phyloP scores from a whole-genome alignment of 2,329 filamentous ascomycete genomes.

The Curvularia spicifera region DNA sequence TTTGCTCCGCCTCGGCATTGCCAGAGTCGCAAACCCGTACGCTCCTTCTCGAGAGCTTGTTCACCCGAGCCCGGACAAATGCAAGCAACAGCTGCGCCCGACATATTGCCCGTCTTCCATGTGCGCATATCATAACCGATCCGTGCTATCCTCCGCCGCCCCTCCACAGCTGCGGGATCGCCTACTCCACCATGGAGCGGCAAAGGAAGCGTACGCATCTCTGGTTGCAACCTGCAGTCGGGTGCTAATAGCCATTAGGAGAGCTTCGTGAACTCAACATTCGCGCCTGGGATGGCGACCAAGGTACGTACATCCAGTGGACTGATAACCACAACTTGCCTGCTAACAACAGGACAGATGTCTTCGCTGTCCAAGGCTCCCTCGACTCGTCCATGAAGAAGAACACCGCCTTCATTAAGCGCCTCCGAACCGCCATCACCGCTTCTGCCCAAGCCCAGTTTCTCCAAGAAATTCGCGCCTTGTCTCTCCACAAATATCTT shows the following conservation, averaged over 20 bases:
- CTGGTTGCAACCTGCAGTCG: background rate
- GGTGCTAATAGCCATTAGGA: constrained; percentile 61
- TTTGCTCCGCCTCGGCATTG: constrained; percentile 20
- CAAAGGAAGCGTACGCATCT: constrained; percentile 54
- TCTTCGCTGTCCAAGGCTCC: constrained; percentile 77
- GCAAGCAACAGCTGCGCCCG: constrained; percentile 42
- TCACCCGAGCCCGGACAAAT: constrained; percentile 41
- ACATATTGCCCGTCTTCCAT: constrained; percentile 44
- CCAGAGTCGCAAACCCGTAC: constrained; percentile 23
- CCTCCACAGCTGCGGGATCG: constrained; percentile 43
- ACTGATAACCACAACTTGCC: constrained; percentile 8
- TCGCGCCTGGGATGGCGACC: constrained; percentile 86
- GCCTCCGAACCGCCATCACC: constrained; percentile 87
- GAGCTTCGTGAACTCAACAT: constrained; percentile 89
- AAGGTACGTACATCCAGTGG: constrained; percentile 63
- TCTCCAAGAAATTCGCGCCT: constrained; percentile 83
- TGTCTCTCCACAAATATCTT: constrained; percentile 94
- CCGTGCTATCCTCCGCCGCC: constrained; percentile 40
- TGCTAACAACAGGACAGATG: constrained; percentile 61
- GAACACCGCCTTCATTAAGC: constrained; percentile 97
- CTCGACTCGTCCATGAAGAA: constrained; percentile 97
- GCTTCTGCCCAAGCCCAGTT: constrained; percentile 81
- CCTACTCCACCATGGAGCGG: constrained; percentile 55
- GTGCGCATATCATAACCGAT: constrained; percentile 45
- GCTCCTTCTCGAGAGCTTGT: constrained; percentile 30